Evolutionary conservation across 768 basidiomycete species (phyloP).

Genomic region (Calocybe indica): DNA sequence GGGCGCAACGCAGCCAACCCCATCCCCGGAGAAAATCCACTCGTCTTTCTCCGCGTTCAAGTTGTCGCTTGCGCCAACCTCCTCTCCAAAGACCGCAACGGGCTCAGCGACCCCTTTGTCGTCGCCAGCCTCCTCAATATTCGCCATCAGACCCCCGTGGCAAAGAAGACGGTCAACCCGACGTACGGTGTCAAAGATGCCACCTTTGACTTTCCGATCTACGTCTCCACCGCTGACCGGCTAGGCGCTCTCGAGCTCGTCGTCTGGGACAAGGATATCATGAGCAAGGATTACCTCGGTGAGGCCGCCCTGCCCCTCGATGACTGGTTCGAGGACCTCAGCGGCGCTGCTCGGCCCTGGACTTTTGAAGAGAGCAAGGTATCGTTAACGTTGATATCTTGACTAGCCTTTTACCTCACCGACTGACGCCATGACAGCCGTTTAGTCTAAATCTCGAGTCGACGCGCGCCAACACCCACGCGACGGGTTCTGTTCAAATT

Average conservation of each 20-base stretch:
- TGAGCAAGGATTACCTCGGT: constrained; percentile 91
- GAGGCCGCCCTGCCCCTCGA: constrained; percentile 76
- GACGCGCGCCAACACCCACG: constrained; percentile 31
- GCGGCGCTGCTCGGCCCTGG: constrained; percentile 31
- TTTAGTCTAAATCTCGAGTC: constrained; percentile 27
- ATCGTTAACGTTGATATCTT: constrained; percentile 16
- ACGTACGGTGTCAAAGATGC: constrained; percentile 60
- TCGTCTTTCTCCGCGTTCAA: constrained; percentile 64
- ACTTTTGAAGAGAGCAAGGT: constrained; percentile 73
- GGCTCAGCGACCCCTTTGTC: constrained; percentile 75
- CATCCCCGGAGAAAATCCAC: constrained; percentile 54
- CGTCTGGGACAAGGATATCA: constrained; percentile 90
- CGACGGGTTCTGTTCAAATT: constrained; percentile 34
- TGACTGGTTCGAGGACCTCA: constrained; percentile 60
- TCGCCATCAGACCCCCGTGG: constrained; percentile 67
- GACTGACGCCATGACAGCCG: constrained; percentile 3
- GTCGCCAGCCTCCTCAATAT: constrained; percentile 49
- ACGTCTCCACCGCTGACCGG: constrained; percentile 65
- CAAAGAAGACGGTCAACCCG: constrained; percentile 69
- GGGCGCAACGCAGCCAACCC: constrained; percentile 31
- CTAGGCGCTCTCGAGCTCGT: constrained; percentile 79
- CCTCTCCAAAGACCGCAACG: constrained; percentile 57
- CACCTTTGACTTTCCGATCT: constrained; percentile 88
- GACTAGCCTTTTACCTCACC: neutral
- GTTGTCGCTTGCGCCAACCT: constrained; percentile 60